These are phyloP conservation scores for Suhomyces guaymorum DNA, from an alignment of 1,139 yeast species.

Conservation along the genomic window DNA sequence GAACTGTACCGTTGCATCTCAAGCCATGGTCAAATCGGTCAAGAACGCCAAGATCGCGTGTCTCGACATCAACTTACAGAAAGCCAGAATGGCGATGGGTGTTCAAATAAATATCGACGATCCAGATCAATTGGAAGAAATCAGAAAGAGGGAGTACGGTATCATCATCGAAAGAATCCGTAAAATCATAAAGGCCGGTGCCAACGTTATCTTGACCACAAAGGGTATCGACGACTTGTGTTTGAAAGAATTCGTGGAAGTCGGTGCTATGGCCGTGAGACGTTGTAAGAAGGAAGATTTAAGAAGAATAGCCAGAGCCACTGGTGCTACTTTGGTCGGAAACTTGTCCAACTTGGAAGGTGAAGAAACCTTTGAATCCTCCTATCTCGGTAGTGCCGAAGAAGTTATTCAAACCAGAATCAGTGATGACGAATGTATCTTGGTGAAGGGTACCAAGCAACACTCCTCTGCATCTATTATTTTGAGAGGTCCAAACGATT, in stretches of 20 bases:
- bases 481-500: constrained; percentile 95
- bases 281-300: constrained; percentile 97
- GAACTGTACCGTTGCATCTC: constrained; percentile 96
- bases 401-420: constrained; percentile 89
- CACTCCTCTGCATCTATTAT: constrained; percentile 92
- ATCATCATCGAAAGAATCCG: constrained; percentile 85
- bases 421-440: constrained; percentile 96
- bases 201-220: constrained; percentile 93
- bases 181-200: constrained; percentile 89
- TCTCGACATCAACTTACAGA: constrained; percentile 90
- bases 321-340: constrained; percentile 90
- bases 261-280: constrained; percentile 96
- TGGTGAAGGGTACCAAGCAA: constrained; percentile 90
- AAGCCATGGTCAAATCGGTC: constrained; percentile 86
- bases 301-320: constrained; percentile 95
- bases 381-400: constrained; percentile 86
- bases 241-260: constrained; percentile 92
- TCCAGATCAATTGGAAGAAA: constrained; percentile 95
- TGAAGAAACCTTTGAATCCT: constrained; percentile 90
- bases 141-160: constrained; percentile 91
- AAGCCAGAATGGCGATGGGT: constrained; percentile 98
- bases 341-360: constrained; percentile 95
- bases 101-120: constrained; percentile 96
- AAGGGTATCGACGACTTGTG: constrained; percentile 98
- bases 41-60: constrained; percentile 84